Percentiles rank a stretch among this genome's conserved stretches.
Conservation (phyloP, 768 basidiomycete species). For the Sporobolomyces roseus region DNA sequence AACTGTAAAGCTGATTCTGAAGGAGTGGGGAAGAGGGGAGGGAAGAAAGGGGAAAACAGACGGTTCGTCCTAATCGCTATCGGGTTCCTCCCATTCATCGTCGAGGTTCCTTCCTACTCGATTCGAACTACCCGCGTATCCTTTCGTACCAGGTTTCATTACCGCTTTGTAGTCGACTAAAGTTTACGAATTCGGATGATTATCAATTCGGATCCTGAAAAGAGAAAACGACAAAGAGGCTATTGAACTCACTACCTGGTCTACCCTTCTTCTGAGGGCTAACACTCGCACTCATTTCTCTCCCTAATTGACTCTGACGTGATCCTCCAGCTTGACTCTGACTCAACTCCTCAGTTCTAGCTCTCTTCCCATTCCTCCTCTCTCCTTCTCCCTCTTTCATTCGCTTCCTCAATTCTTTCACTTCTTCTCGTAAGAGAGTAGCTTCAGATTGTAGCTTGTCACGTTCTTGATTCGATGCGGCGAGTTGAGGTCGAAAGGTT, state of each 20-base stretch:
- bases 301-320: neutral
- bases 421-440: neutral
- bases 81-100: constrained; percentile 15
- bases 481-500: constrained; percentile 1
- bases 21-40: too few species aligned
- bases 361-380: neutral
- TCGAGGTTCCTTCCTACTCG: constrained; percentile 14
- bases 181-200: too few species aligned
- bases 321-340: neutral
- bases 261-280: constrained; percentile 14
- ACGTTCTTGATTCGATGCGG: neutral
- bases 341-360: neutral
- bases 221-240: neutral
- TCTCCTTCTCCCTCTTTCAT: neutral
- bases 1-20: too few species aligned
- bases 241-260: constrained; percentile 7
- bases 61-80: constrained; percentile 1
- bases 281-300: neutral
- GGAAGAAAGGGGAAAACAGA: too few species aligned
- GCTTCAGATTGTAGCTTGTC: neutral
- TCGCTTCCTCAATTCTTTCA: neutral
- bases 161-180: constrained; percentile 12
- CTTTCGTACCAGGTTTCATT: constrained; percentile 12
- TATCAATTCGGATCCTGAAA: too few species aligned
- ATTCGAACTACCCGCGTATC: constrained; percentile 13